Evolutionary conservation across 1,284 basidiomycete genomes (phyloP), one percentile per base, ranked within the genome.

Genomic region (Cutaneotrichosporon curvatum): DNA sequence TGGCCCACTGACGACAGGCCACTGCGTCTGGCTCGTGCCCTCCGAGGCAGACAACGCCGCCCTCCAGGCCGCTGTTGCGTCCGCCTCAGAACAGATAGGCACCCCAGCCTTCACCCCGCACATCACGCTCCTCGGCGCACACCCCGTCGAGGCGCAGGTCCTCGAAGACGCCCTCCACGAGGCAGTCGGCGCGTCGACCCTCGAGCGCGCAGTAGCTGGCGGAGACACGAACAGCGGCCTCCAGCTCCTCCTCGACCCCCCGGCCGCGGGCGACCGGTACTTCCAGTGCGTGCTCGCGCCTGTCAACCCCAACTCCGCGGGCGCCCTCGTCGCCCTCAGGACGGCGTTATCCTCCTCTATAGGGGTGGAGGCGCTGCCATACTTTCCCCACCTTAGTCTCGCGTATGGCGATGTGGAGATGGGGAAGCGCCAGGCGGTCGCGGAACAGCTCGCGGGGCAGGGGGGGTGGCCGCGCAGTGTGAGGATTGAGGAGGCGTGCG

Each of bases 301-400:
- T 2, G 56, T 68, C 31, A 42, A 49, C 14, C 48, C 53, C 2
- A 28, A 37, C 0, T 19, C 32, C 4, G 37, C 34, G 15, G 25
- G 19, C 6, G 36, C n/a, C 1, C 50, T 68, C 2, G 41, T 54
- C 10, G 45, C 36, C 3, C 48, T 68, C 4, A 48, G 60, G 15
- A 18, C 45, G 3, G 43, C 43, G 1, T 20, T 40, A 3, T 40
- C 44, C 7, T n/a, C 37, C 9, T 28, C 37, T 3, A 31, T 45
- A n/a, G 33, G 25, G n/a, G 45, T 45, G 28, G n/a, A 15, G 21
- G 42, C 39, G 18, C 25, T 32, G 34, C 45, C 41, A 12, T 68
- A 56, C 50, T 68, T 64, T 49, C 63, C 66, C 5, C 66, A 68
- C 46, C 39, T 68, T 6, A 59, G 56, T 18, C 46, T 68, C 23